Evolutionary conservation across 805 yeast species (phyloP).

Genomic region (Saccharomyces jurei): DNA sequence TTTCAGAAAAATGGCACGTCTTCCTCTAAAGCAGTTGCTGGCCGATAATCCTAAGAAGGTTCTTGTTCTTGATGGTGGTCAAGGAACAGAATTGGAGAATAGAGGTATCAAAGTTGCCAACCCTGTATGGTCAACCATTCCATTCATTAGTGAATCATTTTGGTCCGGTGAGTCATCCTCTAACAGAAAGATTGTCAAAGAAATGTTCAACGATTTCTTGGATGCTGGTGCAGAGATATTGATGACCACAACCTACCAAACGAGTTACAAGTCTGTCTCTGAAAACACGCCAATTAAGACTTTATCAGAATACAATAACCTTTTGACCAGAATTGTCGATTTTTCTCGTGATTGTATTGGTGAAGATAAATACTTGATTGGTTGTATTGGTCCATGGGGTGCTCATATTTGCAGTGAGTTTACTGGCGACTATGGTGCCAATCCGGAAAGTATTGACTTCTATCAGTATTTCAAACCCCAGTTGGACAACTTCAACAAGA

Average conservation of each 20-base stretch:
- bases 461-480: constrained; percentile 29
- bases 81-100: constrained; percentile 55
- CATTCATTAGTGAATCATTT: constrained; percentile 31
- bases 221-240: constrained; percentile 47
- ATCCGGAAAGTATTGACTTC: constrained; percentile 23
- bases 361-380: constrained; percentile 29
- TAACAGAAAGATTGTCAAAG: constrained; percentile 37
- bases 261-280: constrained; percentile 38
- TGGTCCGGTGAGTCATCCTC: constrained; percentile 15
- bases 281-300: constrained; percentile 16
- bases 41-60: constrained; percentile 10
- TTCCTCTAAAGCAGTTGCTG: constrained; percentile 6
- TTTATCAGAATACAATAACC: constrained; percentile 14
- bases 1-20: constrained; percentile 1
- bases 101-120: constrained; percentile 39
- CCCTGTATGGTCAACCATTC: constrained; percentile 55
- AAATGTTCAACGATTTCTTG: constrained; percentile 45
- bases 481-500: constrained; percentile 43
- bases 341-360: constrained; percentile 21
- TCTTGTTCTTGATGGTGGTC: constrained; percentile 49
- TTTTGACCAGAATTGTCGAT: constrained; percentile 16
- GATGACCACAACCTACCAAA: constrained; percentile 55
- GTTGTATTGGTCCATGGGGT: constrained; percentile 73
- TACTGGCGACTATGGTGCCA: constrained; percentile 51
- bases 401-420: constrained; percentile 64